These are phyloP conservation scores for Neurospora tetraspora DNA, from an alignment of 495 filamentous ascomycete genomes.

Conservation along the genomic window DNA sequence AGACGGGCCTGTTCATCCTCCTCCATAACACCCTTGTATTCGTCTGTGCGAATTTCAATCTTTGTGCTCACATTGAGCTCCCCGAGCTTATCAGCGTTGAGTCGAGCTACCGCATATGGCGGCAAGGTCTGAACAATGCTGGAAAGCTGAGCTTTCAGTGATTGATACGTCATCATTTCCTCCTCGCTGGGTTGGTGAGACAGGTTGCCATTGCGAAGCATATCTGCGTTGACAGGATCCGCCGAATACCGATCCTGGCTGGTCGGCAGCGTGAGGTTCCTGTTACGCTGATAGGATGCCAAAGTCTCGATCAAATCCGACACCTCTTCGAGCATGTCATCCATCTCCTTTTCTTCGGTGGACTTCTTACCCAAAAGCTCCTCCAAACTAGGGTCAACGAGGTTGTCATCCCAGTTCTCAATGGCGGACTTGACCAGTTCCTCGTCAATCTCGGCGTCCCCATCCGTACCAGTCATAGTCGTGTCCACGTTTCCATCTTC, in stretches of 20 bases:
- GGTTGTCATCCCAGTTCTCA: conserved; percentile 38
- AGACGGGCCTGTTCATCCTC: conserved; percentile 55
- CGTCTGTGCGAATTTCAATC: conserved; percentile 58
- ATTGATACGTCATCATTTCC: conserved; percentile 65
- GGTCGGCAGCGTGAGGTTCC: conserved; percentile 52
- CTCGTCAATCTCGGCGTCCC: conserved; percentile 29
- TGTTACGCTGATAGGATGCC: conserved; percentile 76
- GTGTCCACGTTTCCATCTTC: conserved; percentile 28
- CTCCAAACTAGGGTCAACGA: conserved; percentile 41
- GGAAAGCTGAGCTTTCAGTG: conserved; percentile 60
- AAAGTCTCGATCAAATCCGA: conserved; percentile 78
- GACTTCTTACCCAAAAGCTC: conserved; percentile 40
- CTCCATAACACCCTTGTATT: conserved; percentile 75
- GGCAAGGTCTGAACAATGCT: conserved; percentile 67
- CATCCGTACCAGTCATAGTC: conserved; percentile 21
- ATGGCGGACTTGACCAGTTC: conserved; percentile 36
- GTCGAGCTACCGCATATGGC: conserved; percentile 75
- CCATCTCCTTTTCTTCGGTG: conserved; percentile 50
- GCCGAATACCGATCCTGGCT: conserved; percentile 37
- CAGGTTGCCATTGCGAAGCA: conserved; percentile 39
- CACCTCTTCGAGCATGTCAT: conserved; percentile 68
- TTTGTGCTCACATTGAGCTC: conserved; percentile 77
- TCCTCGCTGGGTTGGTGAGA: conserved; percentile 44
- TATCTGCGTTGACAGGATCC: conserved; percentile 41
- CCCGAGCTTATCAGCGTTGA: conserved; percentile 73